Percentiles rank a stretch among this genome's conserved stretches.
Evolutionary conservation across 805 yeast genomes (phyloP).

Genomic region (Clavispora fructus): DNA sequence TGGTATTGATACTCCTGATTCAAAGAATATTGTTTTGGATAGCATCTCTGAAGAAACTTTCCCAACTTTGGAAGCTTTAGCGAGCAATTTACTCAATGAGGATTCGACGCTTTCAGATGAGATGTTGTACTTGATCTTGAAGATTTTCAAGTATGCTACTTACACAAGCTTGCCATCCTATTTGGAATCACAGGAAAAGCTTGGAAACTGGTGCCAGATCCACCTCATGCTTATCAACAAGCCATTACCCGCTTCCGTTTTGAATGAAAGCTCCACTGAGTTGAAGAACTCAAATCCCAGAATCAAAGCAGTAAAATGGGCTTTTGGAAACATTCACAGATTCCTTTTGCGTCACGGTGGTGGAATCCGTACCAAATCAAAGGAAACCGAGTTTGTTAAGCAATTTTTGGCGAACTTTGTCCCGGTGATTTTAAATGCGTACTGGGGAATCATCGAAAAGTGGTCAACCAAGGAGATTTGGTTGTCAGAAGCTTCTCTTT

Average conservation of each 20-base stretch:
- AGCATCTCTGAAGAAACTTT: slow-evolving; percentile 30
- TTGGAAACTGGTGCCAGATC: slow-evolving; percentile 38
- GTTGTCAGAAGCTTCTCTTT: slow-evolving; percentile 37
- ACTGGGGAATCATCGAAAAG: slow-evolving; percentile 38
- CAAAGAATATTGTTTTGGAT: slow-evolving; percentile 35
- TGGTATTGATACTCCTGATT: slow-evolving; percentile 39
- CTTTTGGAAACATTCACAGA: slow-evolving; percentile 39
- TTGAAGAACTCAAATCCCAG: slow-evolving; percentile 36
- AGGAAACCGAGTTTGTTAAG: slow-evolving; percentile 24
- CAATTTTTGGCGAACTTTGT: slow-evolving; percentile 33
- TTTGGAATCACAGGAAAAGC: slow-evolving; percentile 28
- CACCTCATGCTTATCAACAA: slow-evolving; percentile 35
- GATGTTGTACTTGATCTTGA: slow-evolving; percentile 36
- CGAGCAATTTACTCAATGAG: slow-evolving; percentile 25
- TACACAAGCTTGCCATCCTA: slow-evolving; percentile 34
- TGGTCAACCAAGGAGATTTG: slow-evolving; percentile 37
- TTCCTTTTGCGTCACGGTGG: slow-evolving; percentile 41
- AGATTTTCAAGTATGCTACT: slow-evolving; percentile 38
- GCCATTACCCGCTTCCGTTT: slow-evolving; percentile 31
- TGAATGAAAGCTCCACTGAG: slow-evolving; percentile 28
- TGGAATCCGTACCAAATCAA: slow-evolving; percentile 31
- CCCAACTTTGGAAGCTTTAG: slow-evolving; percentile 32
- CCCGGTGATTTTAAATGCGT: slow-evolving; percentile 38
- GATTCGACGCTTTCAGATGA: slow-evolving; percentile 11
- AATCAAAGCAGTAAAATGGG: slow-evolving; percentile 40